phyloP scores from a whole-genome alignment of 768 basidiomycete genomes.

The Lactarius indigo region DNA sequence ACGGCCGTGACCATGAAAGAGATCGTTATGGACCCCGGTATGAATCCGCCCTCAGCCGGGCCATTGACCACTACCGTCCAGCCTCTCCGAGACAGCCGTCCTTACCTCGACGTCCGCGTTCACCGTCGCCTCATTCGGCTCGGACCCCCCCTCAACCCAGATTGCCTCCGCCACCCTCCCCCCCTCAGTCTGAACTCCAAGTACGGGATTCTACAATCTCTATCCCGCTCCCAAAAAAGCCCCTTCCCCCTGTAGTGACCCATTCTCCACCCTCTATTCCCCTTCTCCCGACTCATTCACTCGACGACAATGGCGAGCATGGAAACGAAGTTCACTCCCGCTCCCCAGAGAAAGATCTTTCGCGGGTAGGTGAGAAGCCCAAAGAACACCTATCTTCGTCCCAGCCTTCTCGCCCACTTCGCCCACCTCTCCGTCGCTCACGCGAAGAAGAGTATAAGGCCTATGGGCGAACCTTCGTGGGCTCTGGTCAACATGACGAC shows the following conservation, averaged over 20 bases:
- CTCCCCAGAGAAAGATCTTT: background rate
- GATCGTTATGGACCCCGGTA: conserved; percentile 19
- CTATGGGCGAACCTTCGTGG: conserved; percentile 64
- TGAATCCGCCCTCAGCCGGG: conserved; percentile 9
- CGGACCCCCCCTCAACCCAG: conserved; percentile 24
- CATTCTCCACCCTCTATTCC: conserved; percentile 9
- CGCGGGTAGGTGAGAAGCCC: conserved; percentile 1
- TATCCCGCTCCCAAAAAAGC: conserved; percentile 11
- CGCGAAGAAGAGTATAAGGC: conserved; percentile 62
- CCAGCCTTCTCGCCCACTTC: conserved; percentile 33
- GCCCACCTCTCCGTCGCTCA: conserved; percentile 47
- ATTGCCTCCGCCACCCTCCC: conserved; percentile 27
- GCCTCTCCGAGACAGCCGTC: conserved; percentile 27
- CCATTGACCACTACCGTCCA: conserved; percentile 24
- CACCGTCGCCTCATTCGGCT: conserved; percentile 26
- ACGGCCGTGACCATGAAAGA: conserved; percentile 20
- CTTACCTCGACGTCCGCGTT: conserved; percentile 18
- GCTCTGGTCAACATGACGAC: conserved; percentile 68
- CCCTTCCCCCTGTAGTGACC: background rate
- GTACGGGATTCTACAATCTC: conserved; percentile 36
- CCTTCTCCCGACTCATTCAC: conserved; percentile 11
- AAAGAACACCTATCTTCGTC: background rate
- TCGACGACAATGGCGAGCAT: background rate
- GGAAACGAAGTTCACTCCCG: background rate
- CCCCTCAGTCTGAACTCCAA: conserved; percentile 26